Conservation (phyloP, 2,329 filamentous ascomycete genomes). For the Metarhizium sp. region DNA sequence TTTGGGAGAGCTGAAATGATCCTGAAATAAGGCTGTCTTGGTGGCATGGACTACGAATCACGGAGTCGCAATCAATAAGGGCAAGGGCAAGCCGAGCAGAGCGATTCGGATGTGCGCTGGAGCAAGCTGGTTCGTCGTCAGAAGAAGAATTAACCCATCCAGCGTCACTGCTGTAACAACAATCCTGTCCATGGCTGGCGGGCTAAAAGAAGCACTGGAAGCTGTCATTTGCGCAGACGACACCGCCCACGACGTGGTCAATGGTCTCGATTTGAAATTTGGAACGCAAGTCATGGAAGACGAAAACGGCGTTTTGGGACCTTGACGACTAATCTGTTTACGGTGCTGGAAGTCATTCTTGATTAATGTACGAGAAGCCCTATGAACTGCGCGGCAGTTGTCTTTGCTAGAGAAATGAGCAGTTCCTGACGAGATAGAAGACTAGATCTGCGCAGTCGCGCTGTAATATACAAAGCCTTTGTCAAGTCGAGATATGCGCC, state of each 20-base stretch:
- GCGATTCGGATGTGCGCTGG: background rate
- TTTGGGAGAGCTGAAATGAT: constrained; percentile 61
- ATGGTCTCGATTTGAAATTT: background rate
- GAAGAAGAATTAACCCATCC: no score
- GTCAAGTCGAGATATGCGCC: background rate
- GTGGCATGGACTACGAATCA: background rate
- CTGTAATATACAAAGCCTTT: background rate
- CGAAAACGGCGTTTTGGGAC: background rate
- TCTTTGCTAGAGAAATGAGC: background rate
- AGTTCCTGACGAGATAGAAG: background rate
- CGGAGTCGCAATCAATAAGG: background rate
- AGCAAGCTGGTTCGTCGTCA: no score
- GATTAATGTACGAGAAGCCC: background rate
- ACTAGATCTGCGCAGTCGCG: background rate
- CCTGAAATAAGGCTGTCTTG: constrained; percentile 32
- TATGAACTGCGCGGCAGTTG: background rate
- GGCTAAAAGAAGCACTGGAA: background rate
- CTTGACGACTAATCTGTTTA: background rate
- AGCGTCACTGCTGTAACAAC: no score
- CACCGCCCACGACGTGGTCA: background rate
- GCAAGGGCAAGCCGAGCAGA: background rate
- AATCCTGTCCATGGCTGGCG: no score
- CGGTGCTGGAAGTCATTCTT: background rate
- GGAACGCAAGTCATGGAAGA: background rate
- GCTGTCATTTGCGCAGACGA: background rate